A percentile compares a stretch with the other conserved stretches of the same genome.
phyloP scores from a whole-genome alignment of 495 filamentous ascomycete species.

The Pseudoneurospora amorphoporcata region DNA sequence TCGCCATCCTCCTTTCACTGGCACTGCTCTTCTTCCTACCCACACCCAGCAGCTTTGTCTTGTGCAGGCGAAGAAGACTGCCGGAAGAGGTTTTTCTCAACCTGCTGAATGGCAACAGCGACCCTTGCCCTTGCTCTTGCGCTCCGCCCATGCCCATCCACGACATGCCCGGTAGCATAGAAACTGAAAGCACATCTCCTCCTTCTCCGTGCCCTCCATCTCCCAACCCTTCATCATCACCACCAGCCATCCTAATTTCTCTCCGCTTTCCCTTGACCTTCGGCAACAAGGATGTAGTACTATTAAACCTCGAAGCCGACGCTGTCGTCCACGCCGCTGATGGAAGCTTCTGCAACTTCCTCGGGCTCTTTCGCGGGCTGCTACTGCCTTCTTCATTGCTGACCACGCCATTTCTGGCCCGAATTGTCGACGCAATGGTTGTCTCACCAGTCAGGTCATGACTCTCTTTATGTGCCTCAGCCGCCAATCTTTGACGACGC shows the following conservation, averaged over 20 bases:
- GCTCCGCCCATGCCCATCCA: not conserved
- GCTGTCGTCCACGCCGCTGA: not conserved
- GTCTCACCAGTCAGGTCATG: not conserved
- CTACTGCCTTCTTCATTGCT: too few species aligned
- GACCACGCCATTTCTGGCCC: too few species aligned
- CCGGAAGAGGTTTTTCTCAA: not conserved
- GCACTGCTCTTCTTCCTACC: not conserved
- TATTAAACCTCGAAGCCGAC: not conserved
- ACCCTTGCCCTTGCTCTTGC: not conserved
- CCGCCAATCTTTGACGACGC: not conserved
- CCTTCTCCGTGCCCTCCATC: not conserved
- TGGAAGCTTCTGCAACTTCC: constrained; percentile 1
- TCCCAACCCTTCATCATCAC: not conserved
- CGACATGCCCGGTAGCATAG: not conserved
- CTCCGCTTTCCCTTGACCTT: not conserved
- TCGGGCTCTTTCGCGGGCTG: not conserved
- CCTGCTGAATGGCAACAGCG: not conserved
- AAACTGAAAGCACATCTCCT: not conserved
- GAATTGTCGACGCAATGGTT: not conserved
- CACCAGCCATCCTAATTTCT: not conserved
- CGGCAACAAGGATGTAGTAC: constrained; percentile 4
- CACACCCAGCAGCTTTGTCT: not conserved
- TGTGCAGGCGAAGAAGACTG: not conserved
- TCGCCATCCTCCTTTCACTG: constrained; percentile 5
- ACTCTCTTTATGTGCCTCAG: not conserved